phyloP scores from a whole-genome alignment of 257 asterid genomes.

The Solanum lignicaule region DNA sequence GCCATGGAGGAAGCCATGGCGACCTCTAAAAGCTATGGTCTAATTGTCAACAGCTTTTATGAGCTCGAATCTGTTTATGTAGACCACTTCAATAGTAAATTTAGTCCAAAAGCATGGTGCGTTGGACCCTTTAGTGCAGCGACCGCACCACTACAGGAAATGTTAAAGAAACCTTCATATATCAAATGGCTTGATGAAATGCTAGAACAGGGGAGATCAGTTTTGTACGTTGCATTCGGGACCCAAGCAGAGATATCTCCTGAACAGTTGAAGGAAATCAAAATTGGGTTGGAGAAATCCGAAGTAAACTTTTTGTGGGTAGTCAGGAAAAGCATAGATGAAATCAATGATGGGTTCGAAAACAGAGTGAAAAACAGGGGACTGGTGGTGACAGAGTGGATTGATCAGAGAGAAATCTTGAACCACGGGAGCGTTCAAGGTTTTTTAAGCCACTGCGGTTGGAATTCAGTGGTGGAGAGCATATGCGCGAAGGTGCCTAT shows the following conservation, averaged over 20 bases:
- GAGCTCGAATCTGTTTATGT: slow-evolving; percentile 36
- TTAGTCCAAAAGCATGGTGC: slow-evolving; percentile 12
- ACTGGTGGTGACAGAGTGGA: slow-evolving; percentile 18
- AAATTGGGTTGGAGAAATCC: neutral
- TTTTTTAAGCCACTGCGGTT: slow-evolving; percentile 5
- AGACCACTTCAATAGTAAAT: slow-evolving; percentile 6
- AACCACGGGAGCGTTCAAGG: neutral
- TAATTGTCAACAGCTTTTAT: slow-evolving; percentile 35
- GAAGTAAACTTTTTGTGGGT: neutral
- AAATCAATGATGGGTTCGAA: slow-evolving; percentile 8
- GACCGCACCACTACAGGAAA: neutral
- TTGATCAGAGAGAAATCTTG: neutral
- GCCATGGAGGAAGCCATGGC: slow-evolving; percentile 1
- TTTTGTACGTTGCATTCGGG: slow-evolving; percentile 56
- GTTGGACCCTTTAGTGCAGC: slow-evolving; percentile 55
- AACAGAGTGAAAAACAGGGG: slow-evolving; percentile 32
- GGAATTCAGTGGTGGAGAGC: slow-evolving; percentile 59
- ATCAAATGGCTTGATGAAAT: neutral
- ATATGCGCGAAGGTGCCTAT: slow-evolving; percentile 21
- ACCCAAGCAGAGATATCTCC: slow-evolving; percentile 45
- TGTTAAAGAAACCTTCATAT: neutral
- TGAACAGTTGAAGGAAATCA: slow-evolving; percentile 39
- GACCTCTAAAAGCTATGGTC: slow-evolving; percentile 28
- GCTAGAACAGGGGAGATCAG: slow-evolving; percentile 2
- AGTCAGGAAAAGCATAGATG: neutral